These are phyloP conservation scores for Passalora sequoiae DNA, from an alignment of 2,329 filamentous ascomycete genomes.

Conservation along the genomic window DNA sequence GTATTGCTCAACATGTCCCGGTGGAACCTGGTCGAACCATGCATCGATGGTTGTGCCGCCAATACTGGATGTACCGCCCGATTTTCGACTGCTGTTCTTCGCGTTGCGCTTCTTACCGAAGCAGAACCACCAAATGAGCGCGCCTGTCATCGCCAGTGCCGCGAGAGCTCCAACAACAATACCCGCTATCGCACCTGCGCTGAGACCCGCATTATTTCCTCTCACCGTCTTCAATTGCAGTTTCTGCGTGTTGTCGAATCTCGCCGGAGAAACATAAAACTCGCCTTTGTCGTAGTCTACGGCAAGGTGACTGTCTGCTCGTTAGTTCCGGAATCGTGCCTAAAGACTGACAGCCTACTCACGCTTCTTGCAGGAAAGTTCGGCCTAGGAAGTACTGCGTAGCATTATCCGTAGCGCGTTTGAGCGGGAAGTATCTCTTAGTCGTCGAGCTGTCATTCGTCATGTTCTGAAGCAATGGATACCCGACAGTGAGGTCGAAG, in stretches of 20 bases:
- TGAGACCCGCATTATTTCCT: too few species aligned
- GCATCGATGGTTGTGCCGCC: slow-evolving; percentile 18
- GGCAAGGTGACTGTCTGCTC: slow-evolving; percentile 7
- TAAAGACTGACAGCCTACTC: slow-evolving; percentile 10
- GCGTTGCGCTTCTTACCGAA: slow-evolving; percentile 6
- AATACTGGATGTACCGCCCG: slow-evolving; percentile 9
- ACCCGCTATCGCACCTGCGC: slow-evolving; percentile 15
- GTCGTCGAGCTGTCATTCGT: slow-evolving; percentile 37
- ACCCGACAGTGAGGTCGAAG: slow-evolving; percentile 24
- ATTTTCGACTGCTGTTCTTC: slow-evolving; percentile 5
- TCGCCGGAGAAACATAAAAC: slow-evolving; percentile 10
- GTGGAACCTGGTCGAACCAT: slow-evolving; percentile 3
- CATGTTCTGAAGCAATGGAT: slow-evolving; percentile 14
- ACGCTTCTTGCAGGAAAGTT: slow-evolving; percentile 31
- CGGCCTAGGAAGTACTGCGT: slow-evolving; percentile 27
- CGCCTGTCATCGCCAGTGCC: slow-evolving; percentile 4
- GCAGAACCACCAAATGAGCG: slow-evolving; percentile 11
- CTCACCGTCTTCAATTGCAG: too few species aligned
- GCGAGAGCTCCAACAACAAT: slow-evolving; percentile 13
- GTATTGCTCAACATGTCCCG: slow-evolving; percentile 12
- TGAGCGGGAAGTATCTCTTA: slow-evolving; percentile 25
- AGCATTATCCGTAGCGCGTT: slow-evolving; percentile 17
- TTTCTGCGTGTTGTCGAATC: too few species aligned
- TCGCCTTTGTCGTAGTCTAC: slow-evolving; percentile 12
- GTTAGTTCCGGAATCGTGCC: slow-evolving; percentile 1